Percentiles rank a stretch among this genome's conserved stretches.
Evolutionary conservation across 2,329 filamentous ascomycete species (phyloP).

Genomic region (Peltaster fructicola): DNA sequence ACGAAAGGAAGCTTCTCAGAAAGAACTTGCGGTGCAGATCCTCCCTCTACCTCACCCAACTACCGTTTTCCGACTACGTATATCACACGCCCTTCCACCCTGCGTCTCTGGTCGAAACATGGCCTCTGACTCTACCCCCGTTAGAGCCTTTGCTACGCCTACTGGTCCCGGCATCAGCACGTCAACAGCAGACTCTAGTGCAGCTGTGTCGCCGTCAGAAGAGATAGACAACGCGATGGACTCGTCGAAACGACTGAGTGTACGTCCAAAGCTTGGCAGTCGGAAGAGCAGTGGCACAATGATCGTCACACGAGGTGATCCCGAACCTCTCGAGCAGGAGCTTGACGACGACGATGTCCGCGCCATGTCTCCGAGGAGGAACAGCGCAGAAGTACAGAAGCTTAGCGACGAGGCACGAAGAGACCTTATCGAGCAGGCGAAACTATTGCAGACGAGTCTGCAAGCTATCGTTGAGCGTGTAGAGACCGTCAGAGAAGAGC

Average conservation of each 20-base stretch:
- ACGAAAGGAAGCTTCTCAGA: too few relatives aligned
- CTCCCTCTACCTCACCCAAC: too few relatives aligned
- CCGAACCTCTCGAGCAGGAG: slow-evolving; percentile 44
- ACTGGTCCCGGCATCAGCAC: too few relatives aligned
- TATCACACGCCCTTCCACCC: too few relatives aligned
- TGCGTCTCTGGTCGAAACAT: too few relatives aligned
- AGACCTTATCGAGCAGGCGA: slow-evolving; percentile 57
- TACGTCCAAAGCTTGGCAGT: slow-evolving; percentile 49
- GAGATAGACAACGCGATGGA: too few relatives aligned
- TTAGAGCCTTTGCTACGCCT: too few relatives aligned
- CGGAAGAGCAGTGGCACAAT: slow-evolving; percentile 66
- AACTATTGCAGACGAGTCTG: slow-evolving; percentile 73
- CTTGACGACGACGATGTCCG: slow-evolving; percentile 77
- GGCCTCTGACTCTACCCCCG: too few relatives aligned
- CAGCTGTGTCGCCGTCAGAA: too few relatives aligned
- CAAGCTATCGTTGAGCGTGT: slow-evolving; percentile 82
- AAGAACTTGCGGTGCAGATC: too few relatives aligned
- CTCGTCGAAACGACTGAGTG: neutral
- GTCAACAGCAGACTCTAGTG: too few relatives aligned
- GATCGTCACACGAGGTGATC: slow-evolving; percentile 53
- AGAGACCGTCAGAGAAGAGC: slow-evolving; percentile 82
- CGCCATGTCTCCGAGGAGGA: slow-evolving; percentile 85
- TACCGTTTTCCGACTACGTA: too few relatives aligned
- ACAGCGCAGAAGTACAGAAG: slow-evolving; percentile 76
- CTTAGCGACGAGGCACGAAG: slow-evolving; percentile 66